Evolutionary conservation across 495 filamentous ascomycete genomes (phyloP).

Genomic region (Cercophora newfieldiana): DNA sequence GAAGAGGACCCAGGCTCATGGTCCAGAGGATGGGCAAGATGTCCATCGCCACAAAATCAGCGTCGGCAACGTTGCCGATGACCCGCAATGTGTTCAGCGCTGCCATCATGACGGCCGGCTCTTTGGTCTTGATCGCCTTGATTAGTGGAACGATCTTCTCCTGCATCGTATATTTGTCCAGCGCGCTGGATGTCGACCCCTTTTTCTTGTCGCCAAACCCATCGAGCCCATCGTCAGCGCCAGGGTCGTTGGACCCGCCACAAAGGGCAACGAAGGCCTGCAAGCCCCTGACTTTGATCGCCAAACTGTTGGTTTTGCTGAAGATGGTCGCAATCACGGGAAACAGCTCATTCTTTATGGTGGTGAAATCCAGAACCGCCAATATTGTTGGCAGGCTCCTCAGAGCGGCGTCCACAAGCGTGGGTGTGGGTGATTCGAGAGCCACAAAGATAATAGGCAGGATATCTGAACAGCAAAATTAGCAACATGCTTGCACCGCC

Average conservation of each 20-base stretch:
- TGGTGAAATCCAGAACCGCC: constrained; percentile 87
- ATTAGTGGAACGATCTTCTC: constrained; percentile 92
- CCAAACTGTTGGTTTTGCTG: constrained; percentile 85
- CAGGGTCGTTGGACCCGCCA: constrained; percentile 62
- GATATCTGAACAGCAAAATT: constrained; percentile 59
- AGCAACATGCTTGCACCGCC: constrained; percentile 12
- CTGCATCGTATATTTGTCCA: constrained; percentile 97
- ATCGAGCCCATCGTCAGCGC: constrained; percentile 67
- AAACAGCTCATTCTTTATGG: constrained; percentile 93
- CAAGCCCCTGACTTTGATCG: constrained; percentile 87
- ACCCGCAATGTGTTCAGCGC: constrained; percentile 80
- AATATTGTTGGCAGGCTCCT: constrained; percentile 71
- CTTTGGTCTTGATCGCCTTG: constrained; percentile 93
- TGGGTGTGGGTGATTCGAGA: constrained; percentile 84
- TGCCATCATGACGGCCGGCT: constrained; percentile 96
- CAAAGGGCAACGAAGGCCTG: constrained; percentile 89
- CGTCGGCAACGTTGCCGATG: constrained; percentile 77
- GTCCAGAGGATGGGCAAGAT: constrained; percentile 86
- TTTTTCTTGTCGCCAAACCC: constrained; percentile 59
- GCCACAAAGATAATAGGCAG: constrained; percentile 79
- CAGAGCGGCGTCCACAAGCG: constrained; percentile 80
- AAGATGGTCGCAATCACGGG: constrained; percentile 87
- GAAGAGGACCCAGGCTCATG: constrained; percentile 86
- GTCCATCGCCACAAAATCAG: constrained; percentile 92
- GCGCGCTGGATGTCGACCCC: constrained; percentile 64